phyloP scores from a whole-genome alignment of 176 grass and related monocot species.

The Zea mays region Zm-B73-REFERENCE-NAM-5.0 NC_050104.1:157437001-157437500 shows the following conservation, averaged over 20 bases:
- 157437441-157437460: too few species aligned
- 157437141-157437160: conserved; percentile 22
- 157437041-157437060: conserved; percentile 68
- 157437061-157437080: conserved; percentile 74
- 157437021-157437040: conserved; percentile 70
- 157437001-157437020: conserved; percentile 68
- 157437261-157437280: neutral
- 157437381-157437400: too few species aligned
- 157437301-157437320: neutral
- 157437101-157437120: conserved; percentile 88
- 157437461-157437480: too few species aligned
- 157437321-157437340: neutral
- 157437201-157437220: conserved; percentile 5
- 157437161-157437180: conserved; percentile 1
- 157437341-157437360: neutral
- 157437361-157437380: too few species aligned
- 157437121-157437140: conserved; percentile 83
- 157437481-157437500: conserved; percentile 14
- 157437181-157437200: neutral
- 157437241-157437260: neutral
- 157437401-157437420: too few species aligned
- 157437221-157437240: neutral
- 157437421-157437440: too few species aligned
- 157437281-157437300: neutral
- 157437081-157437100: conserved; percentile 88